Evolutionary conservation across 352 stramenopile genomes (phyloP), one percentile per base, ranked within the genome.

Genomic region (Thalassiosira exigua): DNA sequence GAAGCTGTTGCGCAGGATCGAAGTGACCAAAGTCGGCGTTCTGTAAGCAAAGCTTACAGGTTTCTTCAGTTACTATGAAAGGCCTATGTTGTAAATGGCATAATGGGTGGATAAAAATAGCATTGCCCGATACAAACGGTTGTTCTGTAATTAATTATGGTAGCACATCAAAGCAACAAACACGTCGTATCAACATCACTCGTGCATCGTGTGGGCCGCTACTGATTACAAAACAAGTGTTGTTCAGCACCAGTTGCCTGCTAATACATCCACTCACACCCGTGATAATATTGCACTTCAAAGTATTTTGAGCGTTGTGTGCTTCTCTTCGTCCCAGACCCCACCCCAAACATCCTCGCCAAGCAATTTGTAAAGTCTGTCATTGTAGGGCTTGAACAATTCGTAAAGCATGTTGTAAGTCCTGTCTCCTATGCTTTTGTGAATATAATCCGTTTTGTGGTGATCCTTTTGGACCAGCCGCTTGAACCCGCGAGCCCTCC

Each of bases 1-100:
- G 17, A 92, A 92, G 65, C 50, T 94, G 57, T 78, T 94, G 62
- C 52, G 86, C 39, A 70, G 87, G 54, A 80, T 92, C 26, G 89
- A 94, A 62, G 89, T 94, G 4, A 90, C 86, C 12, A 79, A 90
- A 72, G 82, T 91, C 9, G 83, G 75, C 9, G 50, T 81, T 33
- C 51, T 92, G 41, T 88, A 50, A 81, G 36, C n/a, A n/a, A n/a
- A n/a, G 36, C 7, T 44, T 44, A 14, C 7, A 14, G 36, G 7
- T 44, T 14, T 44, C 14, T 44, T 44, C 36, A 7, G 36, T 44
- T 44, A 44, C 7, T 44, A 44, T n/a, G n/a, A n/a, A n/a, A n/a
- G n/a, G n/a, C n/a, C n/a, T n/a, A n/a, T n/a, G n/a, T n/a, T n/a
- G n/a, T n/a, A n/a, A n/a, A n/a, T n/a, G n/a, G n/a, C n/a, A n/a